Evolutionary conservation across 371 early-diverging fungal species (phyloP).

Genomic region (Mucor saturninus): DNA sequence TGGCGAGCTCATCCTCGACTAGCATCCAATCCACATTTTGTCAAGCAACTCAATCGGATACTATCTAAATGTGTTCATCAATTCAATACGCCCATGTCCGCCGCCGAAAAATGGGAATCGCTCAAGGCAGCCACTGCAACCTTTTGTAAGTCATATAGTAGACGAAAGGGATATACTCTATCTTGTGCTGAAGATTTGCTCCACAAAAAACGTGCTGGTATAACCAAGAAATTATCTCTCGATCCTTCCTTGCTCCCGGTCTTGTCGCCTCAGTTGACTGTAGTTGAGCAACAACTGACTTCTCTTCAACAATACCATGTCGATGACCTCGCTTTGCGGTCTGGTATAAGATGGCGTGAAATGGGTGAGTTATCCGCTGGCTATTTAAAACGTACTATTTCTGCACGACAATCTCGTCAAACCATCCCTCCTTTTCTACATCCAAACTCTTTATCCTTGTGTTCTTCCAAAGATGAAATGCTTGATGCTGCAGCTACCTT

Average conservation of each 20-base stretch:
- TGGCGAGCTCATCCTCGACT: slow-evolving; percentile 21
- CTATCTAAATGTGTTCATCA: too few species aligned
- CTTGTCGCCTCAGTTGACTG: slow-evolving; percentile 5
- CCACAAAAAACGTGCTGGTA: slow-evolving; percentile 5
- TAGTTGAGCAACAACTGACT: slow-evolving; percentile 11
- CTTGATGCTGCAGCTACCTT: slow-evolving; percentile 1
- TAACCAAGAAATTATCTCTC: not conserved
- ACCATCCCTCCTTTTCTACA: slow-evolving; percentile 1
- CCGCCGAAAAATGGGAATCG: too few species aligned
- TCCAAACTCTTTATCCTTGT: not conserved
- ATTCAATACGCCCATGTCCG: too few species aligned
- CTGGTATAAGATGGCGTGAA: slow-evolving; percentile 15
- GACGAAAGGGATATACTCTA: too few species aligned
- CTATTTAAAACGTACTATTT: slow-evolving; percentile 1
- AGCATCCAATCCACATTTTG: too few species aligned
- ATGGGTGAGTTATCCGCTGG: slow-evolving; percentile 6
- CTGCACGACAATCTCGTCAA: not conserved
- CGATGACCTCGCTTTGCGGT: slow-evolving; percentile 8
- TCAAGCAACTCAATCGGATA: too few species aligned
- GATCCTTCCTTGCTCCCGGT: not conserved
- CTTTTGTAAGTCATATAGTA: too few species aligned
- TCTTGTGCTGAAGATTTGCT: too few species aligned
- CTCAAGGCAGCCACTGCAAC: too few species aligned
- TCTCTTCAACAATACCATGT: slow-evolving; percentile 12
- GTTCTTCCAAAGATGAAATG: slow-evolving; percentile 7